phyloP scores from a whole-genome alignment of 2,329 filamentous ascomycete species.

The Diplodia sapinea region DNA sequence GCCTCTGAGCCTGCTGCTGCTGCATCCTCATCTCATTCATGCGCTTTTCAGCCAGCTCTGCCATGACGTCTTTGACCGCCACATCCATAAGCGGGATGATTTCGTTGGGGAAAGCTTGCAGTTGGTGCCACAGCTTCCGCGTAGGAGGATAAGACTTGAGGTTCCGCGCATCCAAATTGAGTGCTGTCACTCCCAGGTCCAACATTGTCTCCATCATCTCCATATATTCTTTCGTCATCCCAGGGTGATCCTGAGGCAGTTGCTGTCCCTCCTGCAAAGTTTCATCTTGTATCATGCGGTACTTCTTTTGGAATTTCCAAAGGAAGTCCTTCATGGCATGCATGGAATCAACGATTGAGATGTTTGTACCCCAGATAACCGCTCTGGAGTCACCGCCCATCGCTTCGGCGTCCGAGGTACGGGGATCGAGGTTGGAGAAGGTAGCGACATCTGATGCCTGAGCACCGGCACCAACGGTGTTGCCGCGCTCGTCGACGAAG shows the following conservation, averaged over 20 bases:
- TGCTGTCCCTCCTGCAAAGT: conserved; percentile 74
- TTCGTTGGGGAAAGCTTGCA: conserved; percentile 93
- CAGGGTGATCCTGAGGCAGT: conserved; percentile 68
- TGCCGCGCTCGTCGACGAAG: conserved; percentile 69
- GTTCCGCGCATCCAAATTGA: conserved; percentile 89
- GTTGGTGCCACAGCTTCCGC: conserved; percentile 91
- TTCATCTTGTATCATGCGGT: conserved; percentile 90
- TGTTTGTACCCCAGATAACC: conserved; percentile 96
- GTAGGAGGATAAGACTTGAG: conserved; percentile 92
- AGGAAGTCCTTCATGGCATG: conserved; percentile 90
- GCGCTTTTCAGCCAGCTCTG: conserved; percentile 82
- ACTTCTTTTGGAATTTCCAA: conserved; percentile 89
- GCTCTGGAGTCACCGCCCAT: conserved; percentile 81
- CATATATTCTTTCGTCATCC: conserved; percentile 81
- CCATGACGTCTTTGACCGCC: conserved; percentile 88
- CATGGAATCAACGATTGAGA: conserved; percentile 89
- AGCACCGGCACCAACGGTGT: conserved; percentile 58
- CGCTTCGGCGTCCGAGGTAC: conserved; percentile 88
- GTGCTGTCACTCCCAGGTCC: conserved; percentile 77
- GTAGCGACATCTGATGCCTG: conserved; percentile 63
- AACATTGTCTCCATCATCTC: conserved; percentile 90
- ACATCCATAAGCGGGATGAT: conserved; percentile 97
- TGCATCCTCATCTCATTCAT: conserved; percentile 69
- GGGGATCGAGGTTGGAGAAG: conserved; percentile 74
- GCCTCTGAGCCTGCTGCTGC: conserved; percentile 56